Conservation (phyloP, 2,329 filamentous ascomycete species). For the Botryotinia convoluta region DNA sequence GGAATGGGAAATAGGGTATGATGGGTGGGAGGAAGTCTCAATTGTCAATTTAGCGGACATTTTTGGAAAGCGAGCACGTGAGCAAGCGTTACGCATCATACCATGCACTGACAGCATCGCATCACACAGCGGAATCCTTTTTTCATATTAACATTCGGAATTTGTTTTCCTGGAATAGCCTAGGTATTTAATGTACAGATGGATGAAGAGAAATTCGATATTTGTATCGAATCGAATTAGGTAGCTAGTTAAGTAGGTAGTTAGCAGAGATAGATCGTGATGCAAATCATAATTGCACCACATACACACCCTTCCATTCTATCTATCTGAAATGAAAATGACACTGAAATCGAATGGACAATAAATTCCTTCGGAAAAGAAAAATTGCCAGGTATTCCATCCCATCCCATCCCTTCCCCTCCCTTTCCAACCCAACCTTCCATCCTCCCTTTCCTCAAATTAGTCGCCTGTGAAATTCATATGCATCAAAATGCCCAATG, state of each 20-base stretch:
- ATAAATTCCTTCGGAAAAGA: not conserved
- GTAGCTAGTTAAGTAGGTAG: constrained; percentile 7
- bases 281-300: constrained; percentile 10
- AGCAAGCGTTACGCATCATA: not conserved
- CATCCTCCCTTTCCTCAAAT: not conserved
- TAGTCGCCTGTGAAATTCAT: constrained; percentile 4
- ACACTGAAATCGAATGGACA: not conserved
- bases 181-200: constrained; percentile 16
- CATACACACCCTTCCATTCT: not conserved
- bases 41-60: not conserved
- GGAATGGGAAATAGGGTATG: not conserved
- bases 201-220: not conserved
- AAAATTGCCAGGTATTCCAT: constrained; percentile 15
- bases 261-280: not conserved
- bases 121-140: not conserved
- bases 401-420: not conserved
- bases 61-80: not conserved
- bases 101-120: not conserved
- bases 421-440: not conserved
- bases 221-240: not conserved
- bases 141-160: not conserved
- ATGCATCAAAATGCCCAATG: constrained; percentile 8
- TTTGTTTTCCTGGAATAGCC: constrained; percentile 9
- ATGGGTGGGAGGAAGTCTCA: not conserved
- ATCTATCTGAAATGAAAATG: constrained; percentile 1